These are phyloP conservation scores for Pleurotus citrinopileatus DNA, from an alignment of 768 basidiomycete species.

Conservation along the genomic window DNA sequence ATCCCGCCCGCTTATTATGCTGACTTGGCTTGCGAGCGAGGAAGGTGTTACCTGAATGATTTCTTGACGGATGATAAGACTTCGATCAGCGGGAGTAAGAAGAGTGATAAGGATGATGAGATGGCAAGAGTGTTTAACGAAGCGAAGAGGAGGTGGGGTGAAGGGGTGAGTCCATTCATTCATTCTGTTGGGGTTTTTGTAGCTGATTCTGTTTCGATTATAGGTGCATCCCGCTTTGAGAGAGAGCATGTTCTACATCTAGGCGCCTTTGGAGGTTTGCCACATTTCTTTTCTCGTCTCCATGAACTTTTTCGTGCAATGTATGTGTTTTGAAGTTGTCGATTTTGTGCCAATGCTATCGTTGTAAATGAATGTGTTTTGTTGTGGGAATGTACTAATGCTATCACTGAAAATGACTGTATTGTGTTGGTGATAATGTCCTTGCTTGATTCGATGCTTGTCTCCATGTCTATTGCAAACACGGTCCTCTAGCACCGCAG, in stretches of 20 bases:
- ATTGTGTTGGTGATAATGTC: too few relatives aligned
- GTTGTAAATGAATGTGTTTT: too few relatives aligned
- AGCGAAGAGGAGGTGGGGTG: conserved; percentile 49
- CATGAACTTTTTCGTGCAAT: too few relatives aligned
- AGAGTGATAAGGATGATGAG: conserved; percentile 34
- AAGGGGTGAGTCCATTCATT: conserved; percentile 38
- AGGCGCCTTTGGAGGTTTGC: conserved; percentile 11
- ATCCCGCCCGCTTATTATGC: conserved; percentile 81
- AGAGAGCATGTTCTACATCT: conserved; percentile 78
- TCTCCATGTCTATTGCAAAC: too few relatives aligned
- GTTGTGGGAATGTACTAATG: too few relatives aligned
- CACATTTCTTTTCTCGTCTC: too few relatives aligned
- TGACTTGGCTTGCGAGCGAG: conserved; percentile 80
- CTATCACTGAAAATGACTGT: too few relatives aligned
- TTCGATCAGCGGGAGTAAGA: conserved; percentile 29
- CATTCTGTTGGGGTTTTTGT: conserved; percentile 3
- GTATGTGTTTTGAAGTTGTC: too few relatives aligned
- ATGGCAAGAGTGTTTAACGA: conserved; percentile 37
- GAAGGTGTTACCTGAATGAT: conserved; percentile 71
- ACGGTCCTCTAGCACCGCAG: too few relatives aligned
- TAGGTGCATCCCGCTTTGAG: conserved; percentile 54
- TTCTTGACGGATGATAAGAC: conserved; percentile 53
- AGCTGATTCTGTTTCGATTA: conserved; percentile 10
- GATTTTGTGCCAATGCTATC: too few relatives aligned
- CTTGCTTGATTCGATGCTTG: too few relatives aligned